Evolutionary conservation across 768 basidiomycete species (phyloP), one percentile per base, ranked within the genome.

Genomic region (Jaapia argillacea): DNA sequence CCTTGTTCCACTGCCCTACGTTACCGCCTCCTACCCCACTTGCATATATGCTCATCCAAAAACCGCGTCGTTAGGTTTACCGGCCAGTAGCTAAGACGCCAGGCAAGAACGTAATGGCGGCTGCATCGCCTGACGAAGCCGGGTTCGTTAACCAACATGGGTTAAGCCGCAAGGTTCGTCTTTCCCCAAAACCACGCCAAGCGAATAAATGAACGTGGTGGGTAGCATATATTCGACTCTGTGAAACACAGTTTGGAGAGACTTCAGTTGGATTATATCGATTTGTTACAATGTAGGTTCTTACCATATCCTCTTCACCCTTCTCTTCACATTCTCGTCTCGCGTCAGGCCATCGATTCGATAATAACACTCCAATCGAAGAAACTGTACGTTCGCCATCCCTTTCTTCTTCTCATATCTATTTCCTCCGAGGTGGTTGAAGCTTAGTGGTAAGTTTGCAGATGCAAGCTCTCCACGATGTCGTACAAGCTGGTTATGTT

Each of bases 141-240:
- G 63, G 67, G n/a, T 61, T 60, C 43, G 59, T 67, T 28, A 71
- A 70, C 46, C 59, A 64, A 35, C 33, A 55, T 6, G 65, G 65
- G 3, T 50, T 61, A 2, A 59, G 51, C 41, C 58, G 69, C 24
- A 70, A 74, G 65, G 69, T 70, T 24, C 4, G 47, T 25, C 12
- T 21, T 5, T 22, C 16, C 20, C 18, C 18, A 33, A 10, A 16
- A 33, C 28, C 10, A 33, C 10, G 16, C 10, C 10, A 10, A 16
- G 28, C 28, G 28, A 16, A 33, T 16, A 10, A 33, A 33, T 10
- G 10, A 33, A 33, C 16, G 16, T 16, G 10, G 10, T 22, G 10
- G 31, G 24, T 33, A 67, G 65, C 72, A 74, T 54, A 79, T 82
- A 54, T 81, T 81, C 49, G 77, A 74, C 27, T 61, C 71, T 10